phyloP scores from a whole-genome alignment of 805 yeast species.

The Torulaspora quercuum region DNA sequence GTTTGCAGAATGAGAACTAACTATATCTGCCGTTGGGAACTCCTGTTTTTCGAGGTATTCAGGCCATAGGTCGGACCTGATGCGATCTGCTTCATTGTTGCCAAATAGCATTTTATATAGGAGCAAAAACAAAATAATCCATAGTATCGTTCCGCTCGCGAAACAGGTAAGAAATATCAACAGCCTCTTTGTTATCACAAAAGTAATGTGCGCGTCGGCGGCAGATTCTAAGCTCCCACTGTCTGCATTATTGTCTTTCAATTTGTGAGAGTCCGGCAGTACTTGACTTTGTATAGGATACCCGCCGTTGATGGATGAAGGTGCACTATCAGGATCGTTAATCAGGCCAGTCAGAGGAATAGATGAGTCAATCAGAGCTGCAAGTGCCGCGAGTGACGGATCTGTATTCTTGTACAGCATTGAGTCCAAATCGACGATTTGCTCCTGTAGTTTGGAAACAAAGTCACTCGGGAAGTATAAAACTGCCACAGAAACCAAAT shows the following conservation, averaged over 20 bases:
- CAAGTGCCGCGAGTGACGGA: conserved; percentile 53
- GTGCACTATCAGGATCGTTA: conserved; percentile 32
- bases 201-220: conserved; percentile 3
- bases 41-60: conserved; percentile 3
- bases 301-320: conserved; percentile 15
- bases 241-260: neutral
- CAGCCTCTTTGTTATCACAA: conserved; percentile 13
- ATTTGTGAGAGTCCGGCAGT: neutral
- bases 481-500: conserved; percentile 82
- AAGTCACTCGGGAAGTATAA: conserved; percentile 67
- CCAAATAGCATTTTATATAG: conserved; percentile 6
- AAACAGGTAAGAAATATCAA: conserved; percentile 19
- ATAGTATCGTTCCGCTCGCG: conserved; percentile 13
- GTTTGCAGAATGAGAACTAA: conserved; percentile 1
- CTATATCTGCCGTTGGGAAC: conserved; percentile 1
- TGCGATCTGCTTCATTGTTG: too few relatives aligned
- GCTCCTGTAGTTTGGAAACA: conserved; percentile 47
- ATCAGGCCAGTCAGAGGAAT: conserved; percentile 28
- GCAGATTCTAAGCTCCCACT: conserved; percentile 13
- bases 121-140: conserved; percentile 14
- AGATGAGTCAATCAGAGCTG: conserved; percentile 59
- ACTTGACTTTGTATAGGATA: neutral
- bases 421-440: conserved; percentile 52
- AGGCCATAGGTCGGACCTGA: too few relatives aligned
- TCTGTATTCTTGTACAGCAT: conserved; percentile 58